phyloP scores from a whole-genome alignment of 257 asterid species.

The Coffea canephora region DNA sequence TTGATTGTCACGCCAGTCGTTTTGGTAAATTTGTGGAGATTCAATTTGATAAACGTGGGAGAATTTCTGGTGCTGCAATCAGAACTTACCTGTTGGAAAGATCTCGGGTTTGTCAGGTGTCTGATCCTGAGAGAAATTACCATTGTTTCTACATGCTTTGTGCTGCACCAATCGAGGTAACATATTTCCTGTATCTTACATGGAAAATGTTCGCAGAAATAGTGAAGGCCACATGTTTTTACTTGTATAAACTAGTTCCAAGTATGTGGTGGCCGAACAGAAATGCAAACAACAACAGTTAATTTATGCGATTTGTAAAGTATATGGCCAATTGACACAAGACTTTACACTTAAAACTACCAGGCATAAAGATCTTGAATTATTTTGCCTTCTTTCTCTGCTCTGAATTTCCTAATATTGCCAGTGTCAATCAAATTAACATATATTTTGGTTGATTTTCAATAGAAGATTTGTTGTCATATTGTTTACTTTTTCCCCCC shows the following conservation, averaged over 20 bases:
- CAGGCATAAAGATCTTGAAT: background rate
- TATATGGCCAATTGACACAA: background rate
- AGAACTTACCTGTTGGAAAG: slow-evolving; percentile 91
- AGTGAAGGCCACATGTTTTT: background rate
- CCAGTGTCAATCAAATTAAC: background rate
- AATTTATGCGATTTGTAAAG: background rate
- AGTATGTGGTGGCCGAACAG: background rate
- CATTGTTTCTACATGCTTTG: slow-evolving; percentile 95
- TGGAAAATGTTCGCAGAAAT: background rate
- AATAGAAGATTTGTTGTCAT: background rate
- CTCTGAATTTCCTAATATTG: background rate
- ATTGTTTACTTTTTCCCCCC: background rate
- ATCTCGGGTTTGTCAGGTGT: slow-evolving; percentile 89
- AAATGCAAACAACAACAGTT: background rate
- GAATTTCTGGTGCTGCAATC: slow-evolving; percentile 93
- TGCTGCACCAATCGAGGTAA: slow-evolving; percentile 88
- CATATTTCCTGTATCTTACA: background rate
- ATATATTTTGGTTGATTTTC: background rate
- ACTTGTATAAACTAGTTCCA: background rate
- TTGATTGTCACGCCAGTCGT: slow-evolving; percentile 50
- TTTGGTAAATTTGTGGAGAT: slow-evolving; percentile 93
- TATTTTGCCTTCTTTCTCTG: background rate
- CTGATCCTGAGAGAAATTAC: slow-evolving; percentile 94
- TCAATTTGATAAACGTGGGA: slow-evolving; percentile 67
- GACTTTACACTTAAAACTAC: background rate